Evolutionary conservation across 1,284 basidiomycete genomes (phyloP), one percentile per base, ranked within the genome.

Genomic region (Pholiota adiposa): DNA sequence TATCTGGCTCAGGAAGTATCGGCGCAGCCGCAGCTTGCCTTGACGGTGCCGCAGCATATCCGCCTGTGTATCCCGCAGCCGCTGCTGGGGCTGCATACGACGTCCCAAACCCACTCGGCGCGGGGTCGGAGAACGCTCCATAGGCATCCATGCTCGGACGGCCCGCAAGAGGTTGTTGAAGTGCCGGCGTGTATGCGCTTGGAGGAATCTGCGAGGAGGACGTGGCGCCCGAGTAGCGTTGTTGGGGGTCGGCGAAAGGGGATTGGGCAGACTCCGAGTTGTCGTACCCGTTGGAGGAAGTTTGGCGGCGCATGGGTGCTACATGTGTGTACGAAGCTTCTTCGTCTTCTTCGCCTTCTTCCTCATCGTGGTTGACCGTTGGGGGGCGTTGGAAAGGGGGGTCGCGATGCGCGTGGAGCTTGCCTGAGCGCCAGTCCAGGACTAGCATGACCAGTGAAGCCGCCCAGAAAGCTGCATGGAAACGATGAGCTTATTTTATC

Each of bases 91-190:
- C 51, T 50, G 27, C 64, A 49, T 65, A 65, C 7, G 71, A 62
- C 12, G 68, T 63, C 16, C 72, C 77, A 65, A 77, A 90, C 18
- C 92, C 92, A 62, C 78, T 83, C 0, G 92, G 91, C 0, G 89
- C 83, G 29, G 91, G 91, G 70, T 93, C 91, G 0, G 87, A 89
- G 75, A 95, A 95, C 18, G 93, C 93, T 51, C 93, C 93, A 68
- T 95, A 94, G 7, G 86, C 87, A 67, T 95, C 93, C 74, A 94
- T 85, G 65, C 90, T 92, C 4, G 85, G 86, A 49, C 93, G 44
- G 57, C 72, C 63, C 5, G 76, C 72, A 9, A 73, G 62, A 48
- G 71, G 67, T 68, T 56, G 66, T 58, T 68, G 51, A 55, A 56
- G 41, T 9, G 72, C 59, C 23, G 70, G 68, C 16, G 76, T 69